These are phyloP conservation scores for Aureobasidium sp. DNA, from an alignment of 2,329 filamentous ascomycete genomes.

Conservation along the genomic window DNA sequence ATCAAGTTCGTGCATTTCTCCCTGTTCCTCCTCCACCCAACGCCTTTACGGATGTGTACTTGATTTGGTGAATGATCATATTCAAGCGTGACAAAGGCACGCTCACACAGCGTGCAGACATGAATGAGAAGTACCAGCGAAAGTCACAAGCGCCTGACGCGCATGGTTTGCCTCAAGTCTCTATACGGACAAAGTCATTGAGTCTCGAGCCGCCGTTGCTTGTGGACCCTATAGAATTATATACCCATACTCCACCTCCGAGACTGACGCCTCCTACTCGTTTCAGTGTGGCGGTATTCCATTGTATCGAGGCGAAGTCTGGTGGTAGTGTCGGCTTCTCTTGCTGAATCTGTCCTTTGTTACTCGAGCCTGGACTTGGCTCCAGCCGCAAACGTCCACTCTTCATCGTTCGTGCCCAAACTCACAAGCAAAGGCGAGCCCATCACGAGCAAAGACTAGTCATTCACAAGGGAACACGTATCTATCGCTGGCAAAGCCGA, in stretches of 20 bases:
- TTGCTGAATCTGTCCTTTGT: slow-evolving; percentile 2
- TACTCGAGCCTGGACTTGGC: not conserved
- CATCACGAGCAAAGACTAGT: not conserved
- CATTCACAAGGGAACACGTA: not conserved
- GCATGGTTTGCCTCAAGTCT: not conserved
- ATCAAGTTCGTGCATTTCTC: not conserved
- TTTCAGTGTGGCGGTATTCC: not conserved
- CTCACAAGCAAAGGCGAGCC: not conserved
- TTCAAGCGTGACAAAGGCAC: not conserved
- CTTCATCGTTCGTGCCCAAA: not conserved
- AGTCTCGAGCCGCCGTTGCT: not conserved
- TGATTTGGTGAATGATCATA: not conserved
- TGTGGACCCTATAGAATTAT: not conserved
- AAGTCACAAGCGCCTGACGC: not conserved
- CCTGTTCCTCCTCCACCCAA: no score
- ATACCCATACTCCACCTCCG: not conserved
- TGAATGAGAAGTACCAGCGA: not conserved
- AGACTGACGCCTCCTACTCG: not conserved
- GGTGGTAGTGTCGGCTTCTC: not conserved
- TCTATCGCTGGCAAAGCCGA: not conserved
- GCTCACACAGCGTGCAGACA: not conserved
- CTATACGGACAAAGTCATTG: not conserved
- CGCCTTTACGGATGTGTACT: not conserved
- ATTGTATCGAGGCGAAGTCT: not conserved
- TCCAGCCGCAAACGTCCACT: slow-evolving; percentile 2